Evolutionary conservation across 306 rosid genomes (phyloP).

Genomic region (Castanopsis chinensis): DNA sequence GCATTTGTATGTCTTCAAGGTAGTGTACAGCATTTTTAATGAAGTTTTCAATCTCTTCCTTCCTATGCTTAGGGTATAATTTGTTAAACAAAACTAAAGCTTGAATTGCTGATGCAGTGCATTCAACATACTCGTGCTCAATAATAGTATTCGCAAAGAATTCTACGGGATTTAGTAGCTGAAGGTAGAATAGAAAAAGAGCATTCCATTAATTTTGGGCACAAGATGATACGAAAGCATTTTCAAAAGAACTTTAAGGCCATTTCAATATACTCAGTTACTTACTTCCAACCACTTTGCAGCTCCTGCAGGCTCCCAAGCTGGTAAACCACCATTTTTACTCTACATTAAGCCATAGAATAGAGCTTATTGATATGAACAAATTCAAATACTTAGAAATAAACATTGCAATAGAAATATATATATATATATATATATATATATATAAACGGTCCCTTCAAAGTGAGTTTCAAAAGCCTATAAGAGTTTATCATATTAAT

Average conservation of each 20-base stretch:
- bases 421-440: no score
- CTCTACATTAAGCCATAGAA: constrained; percentile 35
- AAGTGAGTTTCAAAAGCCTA: no score
- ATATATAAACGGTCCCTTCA: no score
- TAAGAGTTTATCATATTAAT: no score
- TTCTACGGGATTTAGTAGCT: constrained; percentile 27
- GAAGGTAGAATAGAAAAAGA: background rate
- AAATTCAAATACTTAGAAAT: background rate
- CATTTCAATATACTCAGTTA: background rate
- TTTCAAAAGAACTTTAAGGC: background rate
- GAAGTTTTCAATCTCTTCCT: constrained; percentile 38
- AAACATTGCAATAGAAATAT: no score
- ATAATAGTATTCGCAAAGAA: constrained; percentile 30
- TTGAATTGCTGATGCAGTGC: constrained; percentile 48
- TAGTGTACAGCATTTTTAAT: constrained; percentile 29
- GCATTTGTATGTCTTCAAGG: constrained; percentile 39
- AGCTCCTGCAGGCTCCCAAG: constrained; percentile 66
- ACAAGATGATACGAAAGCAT: background rate
- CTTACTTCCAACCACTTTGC: constrained; percentile 70
- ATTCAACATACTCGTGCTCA: constrained; percentile 49
- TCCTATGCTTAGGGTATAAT: constrained; percentile 36
- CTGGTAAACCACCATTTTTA: constrained; percentile 74
- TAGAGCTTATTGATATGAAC: background rate
- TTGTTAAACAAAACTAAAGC: constrained; percentile 43
- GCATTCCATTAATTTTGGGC: background rate